These are phyloP conservation scores for Saccharum officinarum DNA, from an alignment of 176 grass and related monocot species.

Conservation along the genomic window DNA sequence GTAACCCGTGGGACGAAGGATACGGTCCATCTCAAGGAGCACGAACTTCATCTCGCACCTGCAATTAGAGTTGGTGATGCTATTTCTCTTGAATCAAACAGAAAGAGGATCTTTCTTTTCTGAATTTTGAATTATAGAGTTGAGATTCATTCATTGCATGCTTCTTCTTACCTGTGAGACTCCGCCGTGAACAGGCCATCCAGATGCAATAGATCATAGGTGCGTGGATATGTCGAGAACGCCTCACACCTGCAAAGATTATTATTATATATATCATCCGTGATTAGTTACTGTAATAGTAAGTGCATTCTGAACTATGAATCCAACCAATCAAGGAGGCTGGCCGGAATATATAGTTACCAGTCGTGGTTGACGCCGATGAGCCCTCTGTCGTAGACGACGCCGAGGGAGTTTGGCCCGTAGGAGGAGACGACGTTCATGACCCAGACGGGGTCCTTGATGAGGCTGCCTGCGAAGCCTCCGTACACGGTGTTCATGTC, in stretches of 20 bases:
- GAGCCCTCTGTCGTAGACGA: constrained; percentile 86
- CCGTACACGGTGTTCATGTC: constrained; percentile 93
- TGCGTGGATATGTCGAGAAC: constrained; percentile 94
- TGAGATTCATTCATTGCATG: no score
- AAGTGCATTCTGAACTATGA: not conserved
- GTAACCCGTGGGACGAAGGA: constrained; percentile 81
- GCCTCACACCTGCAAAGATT: constrained; percentile 67
- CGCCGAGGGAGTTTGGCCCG: constrained; percentile 68
- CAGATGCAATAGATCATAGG: constrained; percentile 93
- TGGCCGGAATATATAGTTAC: not conserved
- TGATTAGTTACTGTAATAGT: no score
- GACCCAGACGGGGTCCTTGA: constrained; percentile 89
- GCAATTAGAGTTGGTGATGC: constrained; percentile 3
- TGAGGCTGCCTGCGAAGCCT: constrained; percentile 57
- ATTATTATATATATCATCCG: not conserved
- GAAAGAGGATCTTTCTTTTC: not conserved
- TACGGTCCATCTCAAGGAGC: constrained; percentile 92
- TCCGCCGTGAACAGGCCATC: constrained; percentile 84
- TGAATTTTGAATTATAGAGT: no score
- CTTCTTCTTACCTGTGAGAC: constrained; percentile 64
- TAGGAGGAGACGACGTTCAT: constrained; percentile 97
- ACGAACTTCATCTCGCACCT: constrained; percentile 92
- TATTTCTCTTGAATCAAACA: not conserved
- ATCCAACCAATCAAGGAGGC: not conserved
- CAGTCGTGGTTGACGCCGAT: constrained; percentile 91